Base-by-base conservation (phyloP, 441 rosid genomes). In the Gossypium gossypioides region DNA sequence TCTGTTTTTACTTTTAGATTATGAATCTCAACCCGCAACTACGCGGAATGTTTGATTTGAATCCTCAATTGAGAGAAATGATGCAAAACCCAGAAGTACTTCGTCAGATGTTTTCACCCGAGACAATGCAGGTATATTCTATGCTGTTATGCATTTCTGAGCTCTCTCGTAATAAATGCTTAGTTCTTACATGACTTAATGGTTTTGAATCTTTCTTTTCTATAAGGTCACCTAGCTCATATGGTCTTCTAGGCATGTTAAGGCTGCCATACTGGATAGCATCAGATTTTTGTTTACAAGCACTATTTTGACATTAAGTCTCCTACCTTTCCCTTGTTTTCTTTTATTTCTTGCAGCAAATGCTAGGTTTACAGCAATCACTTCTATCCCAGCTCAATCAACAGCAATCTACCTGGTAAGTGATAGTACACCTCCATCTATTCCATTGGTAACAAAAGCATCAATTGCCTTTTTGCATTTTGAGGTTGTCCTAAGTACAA, bases 11-110 rank as follows among this genome's bases (percentile, higher is more conserved):
- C 27, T 15, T 73, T 57, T 75, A 89, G 92, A 83, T 89, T 37
- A 76, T 87, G 40, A 85, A 62, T 71, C 81, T 85, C 73, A 86
- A 87, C 72, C 93, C 93, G 51, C 96, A 87, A 78, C 83, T 88
- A 69, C 86, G 86, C 55, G 77, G 72, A 73, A 79, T 87, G 87
- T 74, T 83, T 46, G 88, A 86, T 77, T 55, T 76, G 75, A 87
- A 87, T 80, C 89, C 89, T 76, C 92, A 88, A 79, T 24, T 86
- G 82, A 84, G 92, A 77, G 92, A 88, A 80, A 88, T 88, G 89
- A 79, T 84, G 89, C 92, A 88, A 79, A 88, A 88, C 72, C 92
- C 87, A 25, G 92, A 87, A 73, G 77, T 86, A 74, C 81, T 84
- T 68, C 92, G 87, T 59, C 92, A 84, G 79, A 78, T 87, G 74